Conservation (phyloP, 805 yeast species). For the Torulaspora microellipsoides region DNA sequence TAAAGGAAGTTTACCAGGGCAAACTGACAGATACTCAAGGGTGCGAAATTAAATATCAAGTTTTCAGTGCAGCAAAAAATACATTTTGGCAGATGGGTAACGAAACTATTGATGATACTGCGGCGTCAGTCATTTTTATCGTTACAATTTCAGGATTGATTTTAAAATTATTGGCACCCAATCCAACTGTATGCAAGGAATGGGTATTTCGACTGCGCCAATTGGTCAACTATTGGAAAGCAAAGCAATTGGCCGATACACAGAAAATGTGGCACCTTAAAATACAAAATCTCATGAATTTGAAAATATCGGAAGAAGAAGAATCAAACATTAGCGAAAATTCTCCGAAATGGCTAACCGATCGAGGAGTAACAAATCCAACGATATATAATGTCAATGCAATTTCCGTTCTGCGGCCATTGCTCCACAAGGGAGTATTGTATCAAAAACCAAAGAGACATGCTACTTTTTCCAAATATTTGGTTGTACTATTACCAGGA, state of each 20-base stretch:
- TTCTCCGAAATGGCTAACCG: slow-evolving; percentile 49
- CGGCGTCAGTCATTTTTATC: slow-evolving; percentile 52
- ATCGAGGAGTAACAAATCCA: slow-evolving; percentile 51
- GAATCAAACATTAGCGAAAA: slow-evolving; percentile 51
- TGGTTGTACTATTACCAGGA: slow-evolving; percentile 67
- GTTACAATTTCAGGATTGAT: slow-evolving; percentile 42
- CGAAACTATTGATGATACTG: slow-evolving; percentile 10
- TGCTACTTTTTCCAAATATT: slow-evolving; percentile 56
- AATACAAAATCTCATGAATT: slow-evolving; percentile 40
- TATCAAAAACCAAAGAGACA: slow-evolving; percentile 69
- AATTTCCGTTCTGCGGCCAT: slow-evolving; percentile 52
- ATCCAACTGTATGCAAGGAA: slow-evolving; percentile 44
- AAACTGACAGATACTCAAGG: slow-evolving; percentile 22
- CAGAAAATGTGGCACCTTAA: slow-evolving; percentile 37
- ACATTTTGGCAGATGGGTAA: slow-evolving; percentile 22
- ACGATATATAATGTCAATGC: slow-evolving; percentile 51
- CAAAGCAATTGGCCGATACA: slow-evolving; percentile 41
- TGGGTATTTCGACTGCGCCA: slow-evolving; percentile 58
- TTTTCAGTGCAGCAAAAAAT: slow-evolving; percentile 13
- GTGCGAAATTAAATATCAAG: slow-evolving; percentile 31
- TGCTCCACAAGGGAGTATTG: slow-evolving; percentile 61
- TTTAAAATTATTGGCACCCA: slow-evolving; percentile 54
- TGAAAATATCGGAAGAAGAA: slow-evolving; percentile 50
- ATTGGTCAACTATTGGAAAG: slow-evolving; percentile 56
- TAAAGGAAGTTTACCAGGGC: slow-evolving; percentile 40